Evolutionary conservation across 257 asterid species (phyloP).

Genomic region (Coffea eugenioides): DNA sequence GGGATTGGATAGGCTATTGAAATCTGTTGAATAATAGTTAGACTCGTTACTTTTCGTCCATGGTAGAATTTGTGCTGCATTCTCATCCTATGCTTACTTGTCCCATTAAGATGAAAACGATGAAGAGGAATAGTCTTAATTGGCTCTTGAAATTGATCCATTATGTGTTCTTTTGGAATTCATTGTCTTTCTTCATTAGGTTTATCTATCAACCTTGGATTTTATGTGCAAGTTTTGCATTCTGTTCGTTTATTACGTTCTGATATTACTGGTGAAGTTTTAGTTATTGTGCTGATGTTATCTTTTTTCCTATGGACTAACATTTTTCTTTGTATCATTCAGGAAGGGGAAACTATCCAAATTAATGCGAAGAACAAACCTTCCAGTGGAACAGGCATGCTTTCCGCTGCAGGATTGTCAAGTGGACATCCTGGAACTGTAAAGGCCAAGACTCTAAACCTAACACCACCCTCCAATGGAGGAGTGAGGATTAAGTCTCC

Average conservation of each 20-base stretch:
- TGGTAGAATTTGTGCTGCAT: not conserved
- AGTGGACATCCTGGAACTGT: constrained; percentile 51
- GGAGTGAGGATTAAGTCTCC: constrained; percentile 70
- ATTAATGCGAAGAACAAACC: constrained; percentile 87
- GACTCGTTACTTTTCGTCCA: not conserved
- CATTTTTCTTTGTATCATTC: constrained; percentile 21
- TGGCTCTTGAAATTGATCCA: too few relatives aligned
- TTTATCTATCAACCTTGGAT: not conserved
- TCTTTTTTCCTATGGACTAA: not conserved
- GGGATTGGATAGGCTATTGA: not conserved
- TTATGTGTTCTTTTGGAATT: too few relatives aligned
- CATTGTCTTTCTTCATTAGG: not conserved
- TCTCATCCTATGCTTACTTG: too few relatives aligned
- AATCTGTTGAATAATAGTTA: not conserved
- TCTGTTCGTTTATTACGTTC: not conserved
- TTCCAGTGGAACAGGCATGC: constrained; percentile 84
- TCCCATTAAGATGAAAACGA: not conserved
- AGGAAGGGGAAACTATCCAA: constrained; percentile 98
- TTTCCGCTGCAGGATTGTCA: constrained; percentile 70
- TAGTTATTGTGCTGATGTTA: not conserved
- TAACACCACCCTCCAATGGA: constrained; percentile 85
- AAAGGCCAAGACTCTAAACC: constrained; percentile 58
- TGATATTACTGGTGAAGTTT: not conserved
- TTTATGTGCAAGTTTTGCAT: not conserved
- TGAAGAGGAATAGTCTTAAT: too few relatives aligned